Conservation (phyloP, 2,329 filamentous ascomycete genomes). For the Geosmithia putterillii region DNA sequence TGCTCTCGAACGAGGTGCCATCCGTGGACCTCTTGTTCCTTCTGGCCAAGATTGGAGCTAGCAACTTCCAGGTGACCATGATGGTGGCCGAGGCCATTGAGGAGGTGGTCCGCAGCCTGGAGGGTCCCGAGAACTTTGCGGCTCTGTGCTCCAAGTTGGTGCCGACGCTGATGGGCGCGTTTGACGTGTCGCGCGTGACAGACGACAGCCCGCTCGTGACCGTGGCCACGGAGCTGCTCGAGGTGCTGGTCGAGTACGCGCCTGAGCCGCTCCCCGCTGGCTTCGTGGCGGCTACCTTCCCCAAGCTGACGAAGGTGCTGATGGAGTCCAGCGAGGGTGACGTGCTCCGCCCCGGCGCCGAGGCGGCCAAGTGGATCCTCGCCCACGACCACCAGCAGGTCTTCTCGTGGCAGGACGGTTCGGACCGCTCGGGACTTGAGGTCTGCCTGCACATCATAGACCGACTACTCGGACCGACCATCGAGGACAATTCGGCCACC, state of each 20-base stretch:
- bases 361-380: conserved; percentile 80
- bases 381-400: conserved; percentile 84
- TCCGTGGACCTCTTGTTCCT: conserved; percentile 79
- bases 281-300: conserved; percentile 75
- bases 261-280: conserved; percentile 75
- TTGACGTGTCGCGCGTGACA: conserved; percentile 77
- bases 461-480: conserved; percentile 65
- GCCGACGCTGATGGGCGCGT: conserved; percentile 76
- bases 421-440: conserved; percentile 73
- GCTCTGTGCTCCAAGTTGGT: conserved; percentile 75
- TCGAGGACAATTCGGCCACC: conserved; percentile 91
- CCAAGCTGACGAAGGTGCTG: conserved; percentile 73
- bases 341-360: conserved; percentile 73
- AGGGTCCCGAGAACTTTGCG: conserved; percentile 58
- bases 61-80: conserved; percentile 83
- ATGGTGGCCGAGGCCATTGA: conserved; percentile 86
- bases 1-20: conserved; percentile 57
- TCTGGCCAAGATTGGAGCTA: conserved; percentile 76
- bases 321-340: conserved; percentile 80
- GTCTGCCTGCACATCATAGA: conserved; percentile 87
- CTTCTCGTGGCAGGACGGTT: conserved; percentile 72
- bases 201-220: conserved; percentile 77
- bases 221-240: conserved; percentile 74
- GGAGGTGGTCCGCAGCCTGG: conserved; percentile 61
- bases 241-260: conserved; percentile 70